Evolutionary conservation across 73 alveolate species (phyloP).

Genomic region (Blepharisma japonicum): DNA sequence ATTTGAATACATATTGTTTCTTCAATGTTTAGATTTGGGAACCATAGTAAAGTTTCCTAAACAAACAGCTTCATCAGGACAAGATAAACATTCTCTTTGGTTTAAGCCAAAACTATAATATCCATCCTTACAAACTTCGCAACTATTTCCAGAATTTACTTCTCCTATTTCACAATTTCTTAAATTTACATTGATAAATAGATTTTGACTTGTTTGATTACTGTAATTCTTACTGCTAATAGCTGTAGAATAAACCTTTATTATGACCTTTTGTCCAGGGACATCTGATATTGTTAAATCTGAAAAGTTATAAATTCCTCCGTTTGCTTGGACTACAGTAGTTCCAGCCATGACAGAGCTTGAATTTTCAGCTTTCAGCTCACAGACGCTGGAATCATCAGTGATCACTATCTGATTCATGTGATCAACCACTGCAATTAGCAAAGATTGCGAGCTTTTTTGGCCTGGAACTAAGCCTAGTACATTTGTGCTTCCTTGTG

Average conservation of each 20-base stretch:
- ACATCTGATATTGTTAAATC: constrained; percentile 5
- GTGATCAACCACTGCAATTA: constrained; percentile 1
- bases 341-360: not conserved
- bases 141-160: constrained; percentile 3
- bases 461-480: constrained; percentile 7
- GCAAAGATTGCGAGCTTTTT: not conserved
- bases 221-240: no score
- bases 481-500: no score
- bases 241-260: no score
- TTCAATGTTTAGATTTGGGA: constrained; percentile 1
- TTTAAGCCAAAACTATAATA: not conserved
- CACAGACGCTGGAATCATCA: not conserved
- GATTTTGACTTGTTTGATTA: not conserved
- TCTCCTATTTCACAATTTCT: constrained; percentile 28
- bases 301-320: not conserved
- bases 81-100: not conserved
- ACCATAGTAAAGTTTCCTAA: constrained; percentile 16
- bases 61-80: not conserved
- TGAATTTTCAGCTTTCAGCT: not conserved
- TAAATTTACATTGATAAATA: not conserved
- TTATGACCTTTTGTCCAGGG: not conserved
- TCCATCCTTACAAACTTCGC: not conserved
- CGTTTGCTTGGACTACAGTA: not conserved
- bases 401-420: not conserved
- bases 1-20: constrained; percentile 12